A percentile compares a stretch with the other conserved stretches of the same genome.
These are phyloP conservation scores for Asparagopsis taxiformis DNA, from an alignment of 31 red algal species.

Conservation along the genomic window DNA sequence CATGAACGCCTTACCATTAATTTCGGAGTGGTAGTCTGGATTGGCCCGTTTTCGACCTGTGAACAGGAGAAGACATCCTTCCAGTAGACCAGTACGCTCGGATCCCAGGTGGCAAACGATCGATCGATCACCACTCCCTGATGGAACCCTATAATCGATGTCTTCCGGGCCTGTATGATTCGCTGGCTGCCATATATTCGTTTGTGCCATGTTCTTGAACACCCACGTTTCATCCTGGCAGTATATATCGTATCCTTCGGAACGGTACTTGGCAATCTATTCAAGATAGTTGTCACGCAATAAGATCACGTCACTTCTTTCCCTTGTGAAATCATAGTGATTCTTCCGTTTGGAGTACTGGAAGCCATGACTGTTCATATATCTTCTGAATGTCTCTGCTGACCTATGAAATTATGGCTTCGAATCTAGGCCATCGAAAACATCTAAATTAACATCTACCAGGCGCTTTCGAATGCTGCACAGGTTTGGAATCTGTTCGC, in stretches of 20 bases:
- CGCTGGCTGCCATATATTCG: not conserved
- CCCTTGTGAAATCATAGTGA: constrained; percentile 15
- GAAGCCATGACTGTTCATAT: constrained; percentile 2
- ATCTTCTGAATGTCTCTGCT: not conserved
- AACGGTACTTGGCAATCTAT: constrained; percentile 7
- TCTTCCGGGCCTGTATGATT: not conserved
- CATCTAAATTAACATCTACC: not conserved
- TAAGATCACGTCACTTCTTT: not conserved
- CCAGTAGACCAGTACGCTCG: not conserved
- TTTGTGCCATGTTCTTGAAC: constrained; percentile 16
- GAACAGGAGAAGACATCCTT: constrained; percentile 10
- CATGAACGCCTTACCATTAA: not conserved
- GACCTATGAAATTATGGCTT: not conserved
- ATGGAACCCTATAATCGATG: constrained; percentile 1
- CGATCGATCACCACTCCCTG: not conserved
- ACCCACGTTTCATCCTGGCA: constrained; percentile 35
- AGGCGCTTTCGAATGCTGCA: not conserved
- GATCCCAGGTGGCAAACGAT: constrained; percentile 2
- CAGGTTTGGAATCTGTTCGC: not conserved
- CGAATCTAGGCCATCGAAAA: not conserved
- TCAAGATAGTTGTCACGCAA: constrained; percentile 19
- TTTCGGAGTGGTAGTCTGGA: constrained; percentile 10
- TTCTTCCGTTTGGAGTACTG: not conserved
- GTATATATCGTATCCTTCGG: constrained; percentile 14
- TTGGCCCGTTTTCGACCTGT: constrained; percentile 4